Conservation (phyloP, 73 alveolate species). For the Durusdinium trenchii region DNA sequence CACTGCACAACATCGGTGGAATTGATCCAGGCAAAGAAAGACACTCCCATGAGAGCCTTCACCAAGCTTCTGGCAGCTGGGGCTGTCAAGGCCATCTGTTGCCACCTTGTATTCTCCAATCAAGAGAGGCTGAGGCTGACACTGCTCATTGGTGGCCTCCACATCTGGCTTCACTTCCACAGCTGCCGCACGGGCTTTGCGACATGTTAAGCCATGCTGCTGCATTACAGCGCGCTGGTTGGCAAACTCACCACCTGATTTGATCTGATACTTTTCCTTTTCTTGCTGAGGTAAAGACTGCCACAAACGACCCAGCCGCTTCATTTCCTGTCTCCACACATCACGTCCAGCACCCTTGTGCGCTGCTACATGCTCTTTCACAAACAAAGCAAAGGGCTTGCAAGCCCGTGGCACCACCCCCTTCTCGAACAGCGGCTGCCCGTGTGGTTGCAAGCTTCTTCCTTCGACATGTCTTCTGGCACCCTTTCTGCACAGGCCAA, state of each 20-base stretch:
- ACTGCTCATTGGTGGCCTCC: not conserved
- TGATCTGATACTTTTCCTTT: not conserved
- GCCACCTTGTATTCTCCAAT: not conserved
- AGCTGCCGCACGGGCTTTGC: not conserved
- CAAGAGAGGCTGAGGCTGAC: not conserved
- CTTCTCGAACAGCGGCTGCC: not conserved
- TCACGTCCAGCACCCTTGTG: not conserved
- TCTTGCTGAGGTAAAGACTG: not conserved
- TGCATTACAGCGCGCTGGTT: not conserved
- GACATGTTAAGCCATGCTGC: not conserved
- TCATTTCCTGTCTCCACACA: not conserved
- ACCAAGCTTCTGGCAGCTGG: not conserved
- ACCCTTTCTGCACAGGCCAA: not conserved
- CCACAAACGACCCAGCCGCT: not conserved
- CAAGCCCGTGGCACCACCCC: not conserved
- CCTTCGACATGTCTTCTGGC: not conserved
- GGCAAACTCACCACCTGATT: not conserved
- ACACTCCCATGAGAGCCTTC: slow-evolving; percentile 1
- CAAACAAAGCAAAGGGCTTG: not conserved
- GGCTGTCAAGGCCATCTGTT: not conserved
- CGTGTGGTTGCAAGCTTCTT: not conserved
- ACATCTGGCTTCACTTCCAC: not conserved
- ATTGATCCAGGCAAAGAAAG: not conserved
- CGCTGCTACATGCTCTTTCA: not conserved
- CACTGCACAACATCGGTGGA: not conserved